These are phyloP conservation scores for Alternaria sp. DNA, from an alignment of 2,329 filamentous ascomycete species.

Conservation along the genomic window DNA sequence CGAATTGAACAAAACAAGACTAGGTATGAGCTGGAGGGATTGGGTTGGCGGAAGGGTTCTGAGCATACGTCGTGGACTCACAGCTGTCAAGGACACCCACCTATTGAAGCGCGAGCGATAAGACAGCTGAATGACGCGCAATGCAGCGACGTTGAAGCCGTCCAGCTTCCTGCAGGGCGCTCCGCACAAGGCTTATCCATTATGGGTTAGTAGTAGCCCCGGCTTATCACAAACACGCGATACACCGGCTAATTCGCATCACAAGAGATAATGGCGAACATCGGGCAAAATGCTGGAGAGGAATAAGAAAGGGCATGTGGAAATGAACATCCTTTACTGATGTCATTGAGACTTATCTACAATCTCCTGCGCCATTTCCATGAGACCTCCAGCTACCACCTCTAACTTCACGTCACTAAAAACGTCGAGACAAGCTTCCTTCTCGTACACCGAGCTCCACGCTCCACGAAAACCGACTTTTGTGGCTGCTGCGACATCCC, in stretches of 20 bases:
- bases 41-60: background rate
- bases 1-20: background rate
- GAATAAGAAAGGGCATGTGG: background rate
- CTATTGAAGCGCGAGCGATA: background rate
- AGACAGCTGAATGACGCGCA: background rate
- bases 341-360: conserved; percentile 17
- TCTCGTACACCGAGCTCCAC: conserved; percentile 19
- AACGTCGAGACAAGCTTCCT: conserved; percentile 17
- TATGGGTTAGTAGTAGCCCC: conserved; percentile 1
- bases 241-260: background rate
- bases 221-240: conserved; percentile 2
- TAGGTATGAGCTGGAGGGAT: background rate
- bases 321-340: background rate
- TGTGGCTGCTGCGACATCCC: conserved; percentile 64
- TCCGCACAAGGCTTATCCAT: conserved; percentile 3
- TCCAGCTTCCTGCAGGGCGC: conserved; percentile 1
- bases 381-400: conserved; percentile 11
- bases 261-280: conserved; percentile 34
- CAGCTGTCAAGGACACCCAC: background rate
- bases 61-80: background rate
- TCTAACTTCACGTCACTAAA: conserved; percentile 19
- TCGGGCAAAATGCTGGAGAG: conserved; percentile 39
- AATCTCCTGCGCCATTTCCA: conserved; percentile 17
- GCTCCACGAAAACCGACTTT: conserved; percentile 51
- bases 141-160: conserved; percentile 4